These are phyloP conservation scores for Candida glucosophila DNA, from an alignment of 1,139 yeast genomes.

Conservation along the genomic window DNA sequence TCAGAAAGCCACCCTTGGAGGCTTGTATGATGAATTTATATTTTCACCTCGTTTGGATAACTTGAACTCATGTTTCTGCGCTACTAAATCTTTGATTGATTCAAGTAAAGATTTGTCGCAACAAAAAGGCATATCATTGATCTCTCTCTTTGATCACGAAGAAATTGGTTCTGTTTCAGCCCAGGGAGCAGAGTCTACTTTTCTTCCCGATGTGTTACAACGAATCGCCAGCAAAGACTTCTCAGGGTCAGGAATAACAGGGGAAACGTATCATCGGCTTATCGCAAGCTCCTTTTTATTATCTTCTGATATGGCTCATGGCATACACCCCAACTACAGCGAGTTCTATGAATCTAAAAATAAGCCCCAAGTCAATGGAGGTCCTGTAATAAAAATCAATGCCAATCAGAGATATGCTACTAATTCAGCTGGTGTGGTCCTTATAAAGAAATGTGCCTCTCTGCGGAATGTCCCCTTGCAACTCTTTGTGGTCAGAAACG, in stretches of 20 bases:
- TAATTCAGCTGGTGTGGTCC: conserved; percentile 79
- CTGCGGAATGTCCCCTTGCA: conserved; percentile 61
- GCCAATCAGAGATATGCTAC: conserved; percentile 96
- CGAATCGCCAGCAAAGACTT: conserved; percentile 47
- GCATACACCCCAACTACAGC: conserved; percentile 87
- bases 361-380: conserved; percentile 73
- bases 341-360: conserved; percentile 69
- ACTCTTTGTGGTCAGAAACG: conserved; percentile 83
- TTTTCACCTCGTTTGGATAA: conserved; percentile 93
- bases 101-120: conserved; percentile 33
- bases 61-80: conserved; percentile 77
- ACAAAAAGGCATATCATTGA: conserved; percentile 56
- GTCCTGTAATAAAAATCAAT: conserved; percentile 89
- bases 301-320: conserved; percentile 96
- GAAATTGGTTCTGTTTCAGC: conserved; percentile 91
- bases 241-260: conserved; percentile 5
- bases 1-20: conserved; percentile 77
- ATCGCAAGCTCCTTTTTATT: conserved; percentile 79
- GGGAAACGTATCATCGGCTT: conserved; percentile 43
- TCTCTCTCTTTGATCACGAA: conserved; percentile 88
- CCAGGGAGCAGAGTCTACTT: conserved; percentile 93
- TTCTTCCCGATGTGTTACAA: conserved; percentile 68
- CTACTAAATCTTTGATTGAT: conserved; percentile 61
- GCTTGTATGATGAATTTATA: conserved; percentile 81
- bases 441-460: conserved; percentile 67